These are phyloP conservation scores for Austroboletus niveus DNA, from an alignment of 1,284 basidiomycete genomes.

Conservation along the genomic window DNA sequence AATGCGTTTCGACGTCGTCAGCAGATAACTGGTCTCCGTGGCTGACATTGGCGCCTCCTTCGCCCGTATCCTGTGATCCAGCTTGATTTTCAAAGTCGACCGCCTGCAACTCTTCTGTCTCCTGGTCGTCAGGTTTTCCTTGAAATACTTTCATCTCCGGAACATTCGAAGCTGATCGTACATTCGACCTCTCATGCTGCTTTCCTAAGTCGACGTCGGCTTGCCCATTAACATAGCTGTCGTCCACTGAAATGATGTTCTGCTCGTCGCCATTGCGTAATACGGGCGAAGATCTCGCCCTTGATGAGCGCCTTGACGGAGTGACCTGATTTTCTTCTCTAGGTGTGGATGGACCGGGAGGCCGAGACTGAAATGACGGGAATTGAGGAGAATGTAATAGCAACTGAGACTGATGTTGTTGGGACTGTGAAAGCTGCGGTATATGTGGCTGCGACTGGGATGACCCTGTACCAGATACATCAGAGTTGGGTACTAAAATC, in stretches of 20 bases:
- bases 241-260: not conserved
- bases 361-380: slow-evolving; percentile 13
- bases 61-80: not conserved
- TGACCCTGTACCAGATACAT: slow-evolving; percentile 26
- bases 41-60: not conserved
- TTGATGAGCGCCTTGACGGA: slow-evolving; percentile 1
- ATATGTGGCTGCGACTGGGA: slow-evolving; percentile 26
- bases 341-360: slow-evolving; percentile 20
- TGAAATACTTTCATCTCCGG: slow-evolving; percentile 9
- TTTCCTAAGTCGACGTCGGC: not conserved
- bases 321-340: not conserved
- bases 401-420: slow-evolving; percentile 9
- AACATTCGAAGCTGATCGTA: not conserved
- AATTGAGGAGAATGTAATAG: slow-evolving; percentile 10
- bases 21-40: not conserved
- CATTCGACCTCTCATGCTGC: not conserved
- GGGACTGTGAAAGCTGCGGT: slow-evolving; percentile 19
- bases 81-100: not conserved
- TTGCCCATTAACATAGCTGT: not conserved
- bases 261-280: not conserved
- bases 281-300: not conserved
- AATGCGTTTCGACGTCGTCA: slow-evolving; percentile 4
- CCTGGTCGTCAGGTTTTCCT: slow-evolving; percentile 6
- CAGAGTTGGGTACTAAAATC: slow-evolving; percentile 33
- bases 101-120: slow-evolving; percentile 9